Conservation (phyloP, 192 early-diverging fungal species). For the Coemansia sp. region DNA sequence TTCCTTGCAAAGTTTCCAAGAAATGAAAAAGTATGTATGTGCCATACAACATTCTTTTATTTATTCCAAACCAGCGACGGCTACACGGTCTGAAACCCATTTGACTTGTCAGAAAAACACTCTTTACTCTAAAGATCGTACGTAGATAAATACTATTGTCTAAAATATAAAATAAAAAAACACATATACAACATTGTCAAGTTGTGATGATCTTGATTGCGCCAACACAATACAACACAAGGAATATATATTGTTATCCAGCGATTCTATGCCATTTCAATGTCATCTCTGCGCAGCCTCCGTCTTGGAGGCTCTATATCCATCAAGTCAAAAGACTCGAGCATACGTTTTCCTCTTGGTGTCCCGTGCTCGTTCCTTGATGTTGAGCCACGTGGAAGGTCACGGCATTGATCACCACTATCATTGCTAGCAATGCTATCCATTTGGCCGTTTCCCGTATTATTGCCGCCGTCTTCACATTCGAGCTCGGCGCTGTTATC, state of each 20-base stretch:
- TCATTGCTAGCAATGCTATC: not conserved
- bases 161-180: too few relatives aligned
- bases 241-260: too few relatives aligned
- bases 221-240: too few relatives aligned
- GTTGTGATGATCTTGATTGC: not conserved
- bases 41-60: too few relatives aligned
- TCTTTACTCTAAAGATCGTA: too few relatives aligned
- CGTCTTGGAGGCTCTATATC: constrained; percentile 49
- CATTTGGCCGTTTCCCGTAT: not conserved
- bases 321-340: constrained; percentile 37
- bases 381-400: not conserved
- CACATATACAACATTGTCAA: not conserved
- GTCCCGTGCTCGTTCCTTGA: constrained; percentile 1
- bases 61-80: too few relatives aligned
- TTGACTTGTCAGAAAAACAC: too few relatives aligned
- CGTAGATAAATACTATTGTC: not conserved
- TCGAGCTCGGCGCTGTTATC: not conserved
- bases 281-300: constrained; percentile 41
- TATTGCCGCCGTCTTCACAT: not conserved
- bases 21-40: too few relatives aligned
- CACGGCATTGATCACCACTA: not conserved
- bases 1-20: too few relatives aligned
- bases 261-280: constrained; percentile 34
- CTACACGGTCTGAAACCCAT: too few relatives aligned
- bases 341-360: constrained; percentile 20